Evolutionary conservation across 306 rosid species (phyloP), one percentile per base, ranked within the genome.

Genomic region (Luffa aegyptiaca): DNA sequence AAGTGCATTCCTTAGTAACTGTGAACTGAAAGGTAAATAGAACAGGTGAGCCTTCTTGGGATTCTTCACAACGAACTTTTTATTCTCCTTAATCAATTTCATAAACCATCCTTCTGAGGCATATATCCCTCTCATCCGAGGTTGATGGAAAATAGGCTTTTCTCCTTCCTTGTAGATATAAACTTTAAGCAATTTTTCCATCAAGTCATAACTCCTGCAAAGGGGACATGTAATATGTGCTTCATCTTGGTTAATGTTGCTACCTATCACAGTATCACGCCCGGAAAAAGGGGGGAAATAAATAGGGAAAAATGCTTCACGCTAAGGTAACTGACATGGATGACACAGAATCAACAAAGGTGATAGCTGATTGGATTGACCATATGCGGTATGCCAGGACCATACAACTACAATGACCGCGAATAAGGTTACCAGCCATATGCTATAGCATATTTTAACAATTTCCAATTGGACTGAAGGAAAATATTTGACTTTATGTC

Each of bases 31-130:
- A 26, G 98, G 98, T 79, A 94, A 83, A 83, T 89, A 94, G 86
- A 94, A 94, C 49, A 94, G 77, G 84, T 92, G 94, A 82, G 97
- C 98, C 83, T 88, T 92, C 64, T 79, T 86, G 13, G 97, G 93
- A 80, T 92, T 87, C 81, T 64, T 89, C 41, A 84, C 94, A 46
- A 80, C 78, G 81, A 92, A 89, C n/a, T 80, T 85, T 81, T 90
- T 92, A 68, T 83, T 94, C 79, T 85, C 82, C 76, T 92, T 92
- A 71, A 92, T 88, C 81, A 90, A 82, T 84, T 90, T 94, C 97
- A 92, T 90, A 86, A 94, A 94, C 98, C 97, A 92, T 6, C 98
- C 97, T 76, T 94, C 97, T 3, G 98, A 90, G 64, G 98, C 98
- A 84, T 94, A 94, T 78, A 94, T 66, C 65, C 98, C 98, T 73